Evolutionary conservation across 2,329 filamentous ascomycete species (phyloP).

Genomic region (Sporothrix inflata): DNA sequence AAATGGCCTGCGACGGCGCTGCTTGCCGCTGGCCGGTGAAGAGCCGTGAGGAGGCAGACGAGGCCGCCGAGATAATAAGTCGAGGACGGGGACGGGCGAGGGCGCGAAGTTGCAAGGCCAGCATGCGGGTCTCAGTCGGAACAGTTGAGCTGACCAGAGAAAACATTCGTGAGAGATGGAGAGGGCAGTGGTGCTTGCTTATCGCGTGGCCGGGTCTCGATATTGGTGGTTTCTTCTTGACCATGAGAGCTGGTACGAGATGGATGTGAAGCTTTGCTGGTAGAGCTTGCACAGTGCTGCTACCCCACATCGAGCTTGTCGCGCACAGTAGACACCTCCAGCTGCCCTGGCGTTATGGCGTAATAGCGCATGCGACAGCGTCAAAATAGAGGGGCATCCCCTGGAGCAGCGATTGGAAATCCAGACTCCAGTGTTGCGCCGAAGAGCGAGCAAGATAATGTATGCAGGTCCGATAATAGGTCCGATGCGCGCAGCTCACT

Average conservation of each 20-base stretch:
- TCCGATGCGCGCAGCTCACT: background rate
- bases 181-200: background rate
- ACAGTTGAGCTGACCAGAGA: background rate
- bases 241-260: background rate
- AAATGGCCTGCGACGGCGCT: background rate
- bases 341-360: background rate
- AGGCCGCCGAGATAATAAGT: background rate
- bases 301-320: background rate
- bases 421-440: background rate
- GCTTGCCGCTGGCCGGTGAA: background rate
- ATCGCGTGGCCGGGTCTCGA: background rate
- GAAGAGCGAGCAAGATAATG: background rate
- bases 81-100: background rate
- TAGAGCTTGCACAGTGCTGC: conserved; percentile 10
- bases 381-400: conserved; percentile 3
- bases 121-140: background rate
- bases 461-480: conserved; percentile 16
- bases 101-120: background rate
- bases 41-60: background rate
- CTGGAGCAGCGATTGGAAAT: conserved; percentile 4
- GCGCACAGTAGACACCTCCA: background rate
- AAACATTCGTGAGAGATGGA: background rate
- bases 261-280: background rate
- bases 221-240: background rate
- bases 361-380: conserved; percentile 12